Conservation (phyloP, 192 early-diverging fungal species). For the Linnemannia zychae region DNA sequence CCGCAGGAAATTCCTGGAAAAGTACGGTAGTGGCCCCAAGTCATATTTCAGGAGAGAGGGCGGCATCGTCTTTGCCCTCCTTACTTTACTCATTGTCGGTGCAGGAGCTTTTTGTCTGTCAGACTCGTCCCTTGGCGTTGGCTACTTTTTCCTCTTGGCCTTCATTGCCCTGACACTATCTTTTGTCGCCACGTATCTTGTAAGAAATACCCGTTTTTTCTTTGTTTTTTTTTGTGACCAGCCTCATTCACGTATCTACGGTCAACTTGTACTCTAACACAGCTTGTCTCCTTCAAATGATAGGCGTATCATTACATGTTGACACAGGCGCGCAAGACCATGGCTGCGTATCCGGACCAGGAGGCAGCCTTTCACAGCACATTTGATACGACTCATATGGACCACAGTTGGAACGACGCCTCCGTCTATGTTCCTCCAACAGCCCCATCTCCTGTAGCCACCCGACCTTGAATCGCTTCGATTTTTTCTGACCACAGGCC, state of each 20-base stretch:
- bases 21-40: conserved; percentile 19
- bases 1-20: conserved; percentile 17
- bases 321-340: conserved; percentile 29
- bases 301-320: conserved; percentile 32
- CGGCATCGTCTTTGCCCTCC: conserved; percentile 1
- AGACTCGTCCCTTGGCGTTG: not conserved
- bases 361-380: conserved; percentile 8
- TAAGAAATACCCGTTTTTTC: conserved; percentile 1
- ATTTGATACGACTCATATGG: not conserved
- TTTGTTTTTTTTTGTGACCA: too few relatives aligned
- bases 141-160: conserved; percentile 18
- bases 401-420: conserved; percentile 29
- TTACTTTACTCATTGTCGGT: conserved; percentile 24
- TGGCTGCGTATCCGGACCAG: conserved; percentile 7
- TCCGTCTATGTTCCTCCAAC: conserved; percentile 18
- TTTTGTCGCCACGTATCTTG: conserved; percentile 14
- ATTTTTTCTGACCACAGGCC: not conserved
- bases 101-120: conserved; percentile 24
- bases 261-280: not conserved
- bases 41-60: conserved; percentile 30
- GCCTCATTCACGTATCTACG: too few relatives aligned
- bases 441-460: conserved; percentile 5
- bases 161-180: conserved; percentile 12
- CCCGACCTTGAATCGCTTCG: not conserved
- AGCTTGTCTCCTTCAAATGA: not conserved